A percentile compares a stretch with the other conserved stretches of the same genome.
Evolutionary conservation across 2,329 filamentous ascomycete genomes (phyloP).

Genomic region (Zelopaecilomyces penicillatus): DNA sequence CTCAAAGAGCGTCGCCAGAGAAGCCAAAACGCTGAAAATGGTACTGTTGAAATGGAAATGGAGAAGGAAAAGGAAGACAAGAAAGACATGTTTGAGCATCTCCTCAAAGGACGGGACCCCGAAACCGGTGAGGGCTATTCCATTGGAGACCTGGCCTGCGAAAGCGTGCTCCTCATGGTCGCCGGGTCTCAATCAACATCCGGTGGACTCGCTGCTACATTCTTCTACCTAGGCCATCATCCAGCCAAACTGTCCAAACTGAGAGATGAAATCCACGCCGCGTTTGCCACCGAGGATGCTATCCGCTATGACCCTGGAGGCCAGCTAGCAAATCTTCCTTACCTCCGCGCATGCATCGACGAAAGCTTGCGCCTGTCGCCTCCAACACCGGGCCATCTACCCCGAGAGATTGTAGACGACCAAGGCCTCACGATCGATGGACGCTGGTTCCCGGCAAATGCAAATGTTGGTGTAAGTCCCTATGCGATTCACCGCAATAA

Average conservation of each 20-base stretch:
- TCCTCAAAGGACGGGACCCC: conserved; percentile 14
- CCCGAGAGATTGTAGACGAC: conserved; percentile 8
- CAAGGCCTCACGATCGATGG: not conserved
- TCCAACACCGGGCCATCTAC: conserved; percentile 12
- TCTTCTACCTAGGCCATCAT: conserved; percentile 14
- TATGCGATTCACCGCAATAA: conserved; percentile 3
- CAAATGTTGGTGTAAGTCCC: not conserved
- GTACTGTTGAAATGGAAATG: no score
- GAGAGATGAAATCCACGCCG: conserved; percentile 6
- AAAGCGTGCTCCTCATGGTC: conserved; percentile 16
- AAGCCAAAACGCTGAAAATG: not conserved
- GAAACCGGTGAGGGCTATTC: conserved; percentile 17
- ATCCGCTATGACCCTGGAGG: conserved; percentile 7
- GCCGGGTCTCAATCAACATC: conserved; percentile 15
- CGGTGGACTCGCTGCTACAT: conserved; percentile 9
- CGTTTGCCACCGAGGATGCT: conserved; percentile 7
- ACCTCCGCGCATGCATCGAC: conserved; percentile 17
- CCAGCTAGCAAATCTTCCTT: conserved; percentile 11
- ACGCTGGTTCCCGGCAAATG: not conserved
- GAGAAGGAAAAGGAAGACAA: conserved; percentile 3
- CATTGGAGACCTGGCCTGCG: conserved; percentile 15
- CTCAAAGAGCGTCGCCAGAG: conserved; percentile 6
- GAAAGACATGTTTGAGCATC: conserved; percentile 18
- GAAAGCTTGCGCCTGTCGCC: conserved; percentile 17
- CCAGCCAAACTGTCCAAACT: conserved; percentile 8